Evolutionary conservation across 2,329 filamentous ascomycete genomes (phyloP).

Genomic region (Truncatella angustata): DNA sequence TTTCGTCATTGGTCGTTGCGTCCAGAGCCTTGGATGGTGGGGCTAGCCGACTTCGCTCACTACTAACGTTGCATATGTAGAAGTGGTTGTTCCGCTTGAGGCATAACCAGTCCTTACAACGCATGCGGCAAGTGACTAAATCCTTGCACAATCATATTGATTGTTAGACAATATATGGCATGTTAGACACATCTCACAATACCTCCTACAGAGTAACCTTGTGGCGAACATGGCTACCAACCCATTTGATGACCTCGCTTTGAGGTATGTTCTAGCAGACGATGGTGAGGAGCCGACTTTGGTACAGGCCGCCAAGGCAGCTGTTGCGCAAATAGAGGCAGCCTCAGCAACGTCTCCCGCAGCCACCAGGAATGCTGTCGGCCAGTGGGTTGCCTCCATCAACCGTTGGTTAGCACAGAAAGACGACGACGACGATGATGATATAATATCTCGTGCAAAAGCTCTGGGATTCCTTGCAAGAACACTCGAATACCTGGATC

Average conservation of each 20-base stretch:
- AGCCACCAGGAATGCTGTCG: slow-evolving; percentile 44
- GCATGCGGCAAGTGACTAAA: too few species aligned
- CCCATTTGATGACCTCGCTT: slow-evolving; percentile 46
- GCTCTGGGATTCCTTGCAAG: slow-evolving; percentile 56
- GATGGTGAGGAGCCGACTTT: slow-evolving; percentile 34
- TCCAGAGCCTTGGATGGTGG: background rate
- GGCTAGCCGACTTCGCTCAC: slow-evolving; percentile 9
- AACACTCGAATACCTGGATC: slow-evolving; percentile 48
- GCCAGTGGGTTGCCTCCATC: slow-evolving; percentile 55
- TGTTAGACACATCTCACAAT: too few species aligned
- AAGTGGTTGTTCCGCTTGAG: background rate
- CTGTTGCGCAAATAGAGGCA: slow-evolving; percentile 40
- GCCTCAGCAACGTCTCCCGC: slow-evolving; percentile 22
- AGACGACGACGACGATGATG: slow-evolving; percentile 37
- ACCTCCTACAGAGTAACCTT: too few species aligned
- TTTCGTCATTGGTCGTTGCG: slow-evolving; percentile 26
- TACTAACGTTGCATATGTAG: background rate
- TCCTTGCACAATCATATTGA: too few species aligned
- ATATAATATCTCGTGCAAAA: slow-evolving; percentile 52
- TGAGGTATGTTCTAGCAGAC: slow-evolving; percentile 54
- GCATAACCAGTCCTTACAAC: background rate
- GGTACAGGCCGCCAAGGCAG: slow-evolving; percentile 33
- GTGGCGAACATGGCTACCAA: slow-evolving; percentile 37
- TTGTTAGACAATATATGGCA: too few species aligned
- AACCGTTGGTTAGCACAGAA: slow-evolving; percentile 50